Conservation (phyloP, 1,139 yeast species). For the Candida mesenterica region DNA sequence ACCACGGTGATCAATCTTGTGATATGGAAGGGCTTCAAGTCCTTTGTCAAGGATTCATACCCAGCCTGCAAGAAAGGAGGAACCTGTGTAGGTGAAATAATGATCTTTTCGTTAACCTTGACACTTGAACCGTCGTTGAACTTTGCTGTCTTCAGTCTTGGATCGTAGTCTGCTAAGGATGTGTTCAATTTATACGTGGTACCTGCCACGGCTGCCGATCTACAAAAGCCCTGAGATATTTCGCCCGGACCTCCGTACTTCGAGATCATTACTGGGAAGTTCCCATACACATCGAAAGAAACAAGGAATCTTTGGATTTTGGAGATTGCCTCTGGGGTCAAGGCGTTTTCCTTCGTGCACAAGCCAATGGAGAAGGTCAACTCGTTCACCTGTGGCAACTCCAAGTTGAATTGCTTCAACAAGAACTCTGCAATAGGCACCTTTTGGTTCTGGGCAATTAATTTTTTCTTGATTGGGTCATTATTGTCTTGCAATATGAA, state of each 20-base stretch:
- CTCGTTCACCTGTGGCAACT: slow-evolving; percentile 74
- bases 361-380: slow-evolving; percentile 84
- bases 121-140: slow-evolving; percentile 77
- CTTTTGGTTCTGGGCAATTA: slow-evolving; percentile 56
- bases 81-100: slow-evolving; percentile 70
- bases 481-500: slow-evolving; percentile 73
- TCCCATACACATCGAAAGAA: slow-evolving; percentile 92
- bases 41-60: slow-evolving; percentile 35
- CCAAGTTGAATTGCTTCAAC: slow-evolving; percentile 63
- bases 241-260: slow-evolving; percentile 98
- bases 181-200: slow-evolving; percentile 87
- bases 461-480: slow-evolving; percentile 43
- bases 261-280: slow-evolving; percentile 87
- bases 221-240: slow-evolving; percentile 92
- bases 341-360: slow-evolving; percentile 56
- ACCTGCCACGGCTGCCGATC: slow-evolving; percentile 98
- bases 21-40: slow-evolving; percentile 47
- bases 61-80: slow-evolving; percentile 46
- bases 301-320: slow-evolving; percentile 79
- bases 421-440: slow-evolving; percentile 61
- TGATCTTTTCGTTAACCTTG: slow-evolving; percentile 71
- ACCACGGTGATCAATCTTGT: slow-evolving; percentile 82
- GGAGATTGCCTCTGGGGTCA: slow-evolving; percentile 71
- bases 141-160: slow-evolving; percentile 60
- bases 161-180: slow-evolving; percentile 60